Conservation (phyloP, 1,284 basidiomycete species). For the Leccinum ponderosum region DNA sequence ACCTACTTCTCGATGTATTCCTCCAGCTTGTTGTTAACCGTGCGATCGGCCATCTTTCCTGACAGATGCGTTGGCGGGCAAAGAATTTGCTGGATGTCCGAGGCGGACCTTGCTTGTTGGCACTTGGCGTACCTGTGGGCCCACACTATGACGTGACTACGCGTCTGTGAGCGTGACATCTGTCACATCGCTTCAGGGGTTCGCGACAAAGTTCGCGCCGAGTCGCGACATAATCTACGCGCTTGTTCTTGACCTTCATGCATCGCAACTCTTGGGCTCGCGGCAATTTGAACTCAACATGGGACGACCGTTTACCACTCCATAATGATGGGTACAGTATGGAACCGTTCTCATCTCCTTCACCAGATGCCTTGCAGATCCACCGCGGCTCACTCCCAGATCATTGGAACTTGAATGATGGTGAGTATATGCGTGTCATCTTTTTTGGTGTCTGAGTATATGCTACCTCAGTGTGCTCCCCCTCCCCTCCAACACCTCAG, state of each 20-base stretch:
- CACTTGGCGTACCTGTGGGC: neutral
- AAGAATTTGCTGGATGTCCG: constrained; percentile 1
- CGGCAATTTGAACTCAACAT: neutral
- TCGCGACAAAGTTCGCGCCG: neutral
- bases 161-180: constrained; percentile 20
- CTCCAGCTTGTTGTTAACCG: constrained; percentile 50
- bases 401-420: constrained; percentile 34
- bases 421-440: constrained; percentile 50
- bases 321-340: neutral
- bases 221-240: neutral
- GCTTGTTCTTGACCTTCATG: constrained; percentile 19
- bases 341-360: constrained; percentile 11
- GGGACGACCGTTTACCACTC: neutral
- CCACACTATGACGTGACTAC: constrained; percentile 22
- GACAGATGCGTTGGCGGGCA: neutral
- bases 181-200: constrained; percentile 16
- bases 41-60: constrained; percentile 31
- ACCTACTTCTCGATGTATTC: constrained; percentile 70
- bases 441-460: neutral
- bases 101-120: constrained; percentile 2
- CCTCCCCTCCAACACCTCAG: constrained; percentile 37
- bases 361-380: constrained; percentile 5
- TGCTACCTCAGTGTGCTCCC: constrained; percentile 36
- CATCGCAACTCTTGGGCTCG: constrained; percentile 7
- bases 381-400: neutral